A percentile compares a stretch with the other conserved stretches of the same genome.
phyloP scores from a whole-genome alignment of 352 stramenopile species.

The Pythium sp. region DNA sequence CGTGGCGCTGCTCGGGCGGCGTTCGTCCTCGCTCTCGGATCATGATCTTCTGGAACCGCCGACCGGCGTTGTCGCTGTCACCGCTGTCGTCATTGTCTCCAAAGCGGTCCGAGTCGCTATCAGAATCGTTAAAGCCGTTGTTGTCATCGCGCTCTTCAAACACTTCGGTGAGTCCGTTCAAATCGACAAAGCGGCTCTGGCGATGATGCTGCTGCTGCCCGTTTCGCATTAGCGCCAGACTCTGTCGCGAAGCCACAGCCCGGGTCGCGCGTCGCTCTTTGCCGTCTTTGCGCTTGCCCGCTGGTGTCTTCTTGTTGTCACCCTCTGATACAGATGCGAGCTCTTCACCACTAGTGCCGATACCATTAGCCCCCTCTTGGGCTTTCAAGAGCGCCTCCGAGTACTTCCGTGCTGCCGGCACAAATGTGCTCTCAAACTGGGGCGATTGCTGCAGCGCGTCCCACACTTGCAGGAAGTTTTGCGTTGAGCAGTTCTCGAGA shows the following conservation, averaged over 20 bases:
- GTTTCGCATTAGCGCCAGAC: background rate
- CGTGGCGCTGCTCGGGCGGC: constrained; percentile 19
- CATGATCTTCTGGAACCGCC: constrained; percentile 33
- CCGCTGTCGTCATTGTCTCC: constrained; percentile 9
- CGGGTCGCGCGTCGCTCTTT: constrained; percentile 4
- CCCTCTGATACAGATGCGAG: background rate
- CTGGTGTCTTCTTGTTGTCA: constrained; percentile 10
- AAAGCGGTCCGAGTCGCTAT: background rate
- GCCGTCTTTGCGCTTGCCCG: constrained; percentile 1
- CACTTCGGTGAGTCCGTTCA: constrained; percentile 46
- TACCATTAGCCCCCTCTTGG: background rate
- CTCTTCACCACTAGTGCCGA: background rate
- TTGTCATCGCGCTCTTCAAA: constrained; percentile 43
- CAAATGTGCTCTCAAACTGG: constrained; percentile 42
- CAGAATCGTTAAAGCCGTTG: background rate
- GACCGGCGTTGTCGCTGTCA: constrained; percentile 19
- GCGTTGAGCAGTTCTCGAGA: constrained; percentile 33
- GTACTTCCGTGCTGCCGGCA: constrained; percentile 22
- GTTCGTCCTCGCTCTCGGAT: constrained; percentile 49
- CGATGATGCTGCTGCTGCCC: background rate
- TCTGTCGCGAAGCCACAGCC: background rate
- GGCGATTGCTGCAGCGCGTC: constrained; percentile 45
- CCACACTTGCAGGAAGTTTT: constrained; percentile 47
- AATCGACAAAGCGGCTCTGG: constrained; percentile 39
- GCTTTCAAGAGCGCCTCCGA: constrained; percentile 15